These are phyloP conservation scores for Benincasa hispida DNA, from an alignment of 306 rosid genomes.

Conservation along the genomic window DNA sequence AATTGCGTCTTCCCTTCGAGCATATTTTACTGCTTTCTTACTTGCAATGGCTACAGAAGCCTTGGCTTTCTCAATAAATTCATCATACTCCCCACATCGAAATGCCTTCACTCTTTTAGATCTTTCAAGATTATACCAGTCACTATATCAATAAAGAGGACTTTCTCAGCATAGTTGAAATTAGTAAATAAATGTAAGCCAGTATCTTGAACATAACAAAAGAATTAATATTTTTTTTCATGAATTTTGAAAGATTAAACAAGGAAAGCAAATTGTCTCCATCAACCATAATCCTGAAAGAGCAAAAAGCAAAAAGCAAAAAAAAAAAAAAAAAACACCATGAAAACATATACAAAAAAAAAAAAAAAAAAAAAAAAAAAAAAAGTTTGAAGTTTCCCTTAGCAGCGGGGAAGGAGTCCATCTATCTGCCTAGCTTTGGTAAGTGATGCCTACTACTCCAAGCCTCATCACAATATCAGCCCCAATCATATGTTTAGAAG, in stretches of 20 bases:
- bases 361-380: not conserved
- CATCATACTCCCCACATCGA: conserved; percentile 92
- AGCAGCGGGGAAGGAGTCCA: too few species aligned
- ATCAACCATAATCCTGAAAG: not conserved
- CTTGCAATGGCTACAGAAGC: conserved; percentile 58
- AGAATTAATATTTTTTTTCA: not conserved
- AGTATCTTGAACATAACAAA: not conserved
- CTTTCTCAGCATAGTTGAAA: not conserved
- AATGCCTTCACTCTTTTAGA: conserved; percentile 92
- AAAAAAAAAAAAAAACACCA: not conserved
- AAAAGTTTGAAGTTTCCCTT: not conserved
- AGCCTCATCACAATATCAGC: not conserved
- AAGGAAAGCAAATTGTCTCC: conserved; percentile 1
- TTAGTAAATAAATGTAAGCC: not conserved
- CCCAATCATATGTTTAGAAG: not conserved
- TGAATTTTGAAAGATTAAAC: not conserved
- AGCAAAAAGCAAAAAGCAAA: not conserved
- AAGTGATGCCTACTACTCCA: not conserved
- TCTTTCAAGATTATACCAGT: conserved; percentile 95
- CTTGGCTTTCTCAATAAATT: conserved; percentile 86
- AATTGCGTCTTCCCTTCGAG: conserved; percentile 97
- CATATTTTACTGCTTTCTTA: conserved; percentile 88
- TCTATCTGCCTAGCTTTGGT: too few species aligned
- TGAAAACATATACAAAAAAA: too few species aligned
- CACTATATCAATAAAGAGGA: conserved; percentile 38